Evolutionary conservation across 805 yeast species (phyloP).

Genomic region (Ogataea glucozyma): DNA sequence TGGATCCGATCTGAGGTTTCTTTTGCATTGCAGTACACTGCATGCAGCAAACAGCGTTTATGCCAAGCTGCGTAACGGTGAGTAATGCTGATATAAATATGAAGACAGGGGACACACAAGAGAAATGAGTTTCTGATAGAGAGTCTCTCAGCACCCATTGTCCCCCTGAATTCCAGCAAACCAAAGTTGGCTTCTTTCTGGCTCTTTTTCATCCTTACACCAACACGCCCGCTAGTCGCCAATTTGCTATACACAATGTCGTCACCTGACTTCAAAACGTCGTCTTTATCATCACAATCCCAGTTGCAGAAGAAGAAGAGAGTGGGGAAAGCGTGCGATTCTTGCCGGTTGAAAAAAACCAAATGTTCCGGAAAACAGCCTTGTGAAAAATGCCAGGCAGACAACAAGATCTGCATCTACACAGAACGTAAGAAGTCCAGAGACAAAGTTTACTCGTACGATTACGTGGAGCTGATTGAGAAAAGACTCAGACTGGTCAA

Average conservation of each 20-base stretch:
- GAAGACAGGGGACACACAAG: conserved; percentile 4
- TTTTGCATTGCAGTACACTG: conserved; percentile 3
- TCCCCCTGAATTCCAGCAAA: too few species aligned
- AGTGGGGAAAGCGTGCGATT: conserved; percentile 66
- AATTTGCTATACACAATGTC: not conserved
- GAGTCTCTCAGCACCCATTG: too few species aligned
- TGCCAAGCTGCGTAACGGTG: conserved; percentile 3
- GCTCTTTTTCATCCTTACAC: too few species aligned
- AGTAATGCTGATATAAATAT: conserved; percentile 2
- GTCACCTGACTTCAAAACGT: conserved; percentile 12
- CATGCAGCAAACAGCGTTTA: conserved; percentile 6
- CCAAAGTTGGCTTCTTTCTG: too few species aligned
- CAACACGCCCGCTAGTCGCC: conserved; percentile 1
- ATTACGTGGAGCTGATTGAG: conserved; percentile 64
- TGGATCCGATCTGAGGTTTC: conserved; percentile 5
- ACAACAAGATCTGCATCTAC: conserved; percentile 60
- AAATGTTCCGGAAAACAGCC: conserved; percentile 66
- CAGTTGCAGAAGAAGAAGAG: conserved; percentile 43
- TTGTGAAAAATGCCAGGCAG: conserved; percentile 54
- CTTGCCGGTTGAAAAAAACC: conserved; percentile 61
- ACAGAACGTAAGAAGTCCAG: conserved; percentile 54
- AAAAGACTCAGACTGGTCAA: conserved; percentile 55
- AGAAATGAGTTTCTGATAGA: too few species aligned
- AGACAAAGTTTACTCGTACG: conserved; percentile 58
- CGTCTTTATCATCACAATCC: too few species aligned